Conservation (phyloP, 371 early-diverging fungal species). For the Smittium mucronatum region DNA sequence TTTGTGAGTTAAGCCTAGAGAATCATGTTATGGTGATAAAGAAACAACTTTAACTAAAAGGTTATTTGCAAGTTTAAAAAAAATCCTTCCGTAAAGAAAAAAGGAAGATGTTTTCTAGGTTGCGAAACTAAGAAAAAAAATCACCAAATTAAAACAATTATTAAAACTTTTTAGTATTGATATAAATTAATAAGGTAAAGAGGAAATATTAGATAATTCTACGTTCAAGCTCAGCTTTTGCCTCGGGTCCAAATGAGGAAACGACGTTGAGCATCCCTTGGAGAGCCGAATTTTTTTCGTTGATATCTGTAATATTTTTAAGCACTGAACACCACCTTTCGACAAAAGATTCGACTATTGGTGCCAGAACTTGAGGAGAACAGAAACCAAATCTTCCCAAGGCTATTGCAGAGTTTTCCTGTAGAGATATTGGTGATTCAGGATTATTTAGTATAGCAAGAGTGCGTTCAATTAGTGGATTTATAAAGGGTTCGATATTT, state of each 20-base stretch:
- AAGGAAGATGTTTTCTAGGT: too few species aligned
- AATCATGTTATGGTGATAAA: too few species aligned
- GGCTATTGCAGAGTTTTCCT: conserved; percentile 90
- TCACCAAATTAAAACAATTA: too few species aligned
- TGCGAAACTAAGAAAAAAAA: too few species aligned
- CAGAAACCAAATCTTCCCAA: conserved; percentile 81
- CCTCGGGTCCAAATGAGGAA: neutral
- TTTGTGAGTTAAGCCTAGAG: too few species aligned
- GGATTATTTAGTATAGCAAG: conserved; percentile 60
- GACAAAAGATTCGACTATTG: conserved; percentile 57
- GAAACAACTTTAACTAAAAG: too few species aligned
- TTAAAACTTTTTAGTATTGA: too few species aligned
- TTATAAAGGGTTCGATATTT: conserved; percentile 47
- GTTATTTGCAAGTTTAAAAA: too few species aligned
- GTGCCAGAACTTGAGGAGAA: conserved; percentile 65
- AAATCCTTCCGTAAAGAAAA: too few species aligned
- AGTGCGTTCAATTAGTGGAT: conserved; percentile 61
- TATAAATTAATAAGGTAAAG: too few species aligned
- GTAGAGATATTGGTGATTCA: conserved; percentile 50
- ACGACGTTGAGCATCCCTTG: conserved; percentile 61
- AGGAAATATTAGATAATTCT: neutral
- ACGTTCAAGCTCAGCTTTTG: neutral
- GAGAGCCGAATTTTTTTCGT: conserved; percentile 89
- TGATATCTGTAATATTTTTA: conserved; percentile 63
- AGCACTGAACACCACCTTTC: conserved; percentile 61